Evolutionary conservation across 208 protist genomes (phyloP).

Genomic region (Angomonas deanei): DNA sequence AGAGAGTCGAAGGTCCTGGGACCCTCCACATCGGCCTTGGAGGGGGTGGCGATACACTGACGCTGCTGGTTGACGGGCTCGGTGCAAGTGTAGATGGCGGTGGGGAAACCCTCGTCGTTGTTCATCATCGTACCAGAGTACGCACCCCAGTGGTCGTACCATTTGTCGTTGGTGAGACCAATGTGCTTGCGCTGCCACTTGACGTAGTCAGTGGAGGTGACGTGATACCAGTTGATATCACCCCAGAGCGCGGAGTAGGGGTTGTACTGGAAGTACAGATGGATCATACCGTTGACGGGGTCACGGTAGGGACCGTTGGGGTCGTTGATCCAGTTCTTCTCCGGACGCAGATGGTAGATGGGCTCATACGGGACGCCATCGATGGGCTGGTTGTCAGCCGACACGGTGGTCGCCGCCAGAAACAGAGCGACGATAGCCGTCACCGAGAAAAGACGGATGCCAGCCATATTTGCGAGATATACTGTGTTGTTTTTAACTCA

Average conservation of each 20-base stretch:
- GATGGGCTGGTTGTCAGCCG: not conserved
- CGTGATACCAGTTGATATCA: constrained; percentile 57
- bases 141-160: constrained; percentile 39
- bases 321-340: constrained; percentile 55
- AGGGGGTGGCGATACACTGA: constrained; percentile 36
- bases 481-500: too few relatives aligned
- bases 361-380: constrained; percentile 15
- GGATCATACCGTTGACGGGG: constrained; percentile 40
- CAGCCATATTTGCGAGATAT: not conserved
- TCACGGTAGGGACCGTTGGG: constrained; percentile 59
- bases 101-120: constrained; percentile 27
- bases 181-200: constrained; percentile 34
- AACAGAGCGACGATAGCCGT: not conserved
- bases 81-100: constrained; percentile 43
- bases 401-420: not conserved
- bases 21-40: constrained; percentile 15
- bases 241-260: constrained; percentile 45
- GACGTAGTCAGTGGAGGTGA: constrained; percentile 56
- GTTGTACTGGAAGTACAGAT: constrained; percentile 71
- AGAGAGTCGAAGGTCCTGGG: constrained; percentile 23
- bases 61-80: constrained; percentile 34
- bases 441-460: not conserved
- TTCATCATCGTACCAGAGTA: constrained; percentile 50
- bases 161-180: constrained; percentile 26
- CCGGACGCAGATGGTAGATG: constrained; percentile 44